These are phyloP conservation scores for Casuarina glauca DNA, from an alignment of 306 rosid genomes.

Conservation along the genomic window DNA sequence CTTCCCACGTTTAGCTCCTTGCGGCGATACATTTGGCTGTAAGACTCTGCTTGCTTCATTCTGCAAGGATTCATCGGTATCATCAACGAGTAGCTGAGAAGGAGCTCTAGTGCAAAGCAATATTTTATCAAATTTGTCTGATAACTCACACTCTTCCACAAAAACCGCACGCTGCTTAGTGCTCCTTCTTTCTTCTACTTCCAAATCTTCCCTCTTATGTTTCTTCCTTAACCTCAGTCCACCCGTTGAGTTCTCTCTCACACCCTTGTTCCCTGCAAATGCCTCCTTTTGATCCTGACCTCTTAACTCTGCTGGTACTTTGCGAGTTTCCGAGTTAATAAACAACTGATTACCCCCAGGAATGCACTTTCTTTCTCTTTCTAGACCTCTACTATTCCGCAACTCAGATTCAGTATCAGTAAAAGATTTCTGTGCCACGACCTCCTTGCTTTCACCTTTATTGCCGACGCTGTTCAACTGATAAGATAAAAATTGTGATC, in stretches of 20 bases:
- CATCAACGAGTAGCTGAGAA: neutral
- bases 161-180: conserved; percentile 41
- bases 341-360: neutral
- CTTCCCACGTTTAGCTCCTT: too few species aligned
- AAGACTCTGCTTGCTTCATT: neutral
- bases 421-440: too few species aligned
- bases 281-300: too few species aligned
- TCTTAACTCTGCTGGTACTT: too few species aligned
- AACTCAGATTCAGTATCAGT: neutral
- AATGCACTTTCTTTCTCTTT: neutral
- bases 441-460: too few species aligned
- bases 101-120: conserved; percentile 27
- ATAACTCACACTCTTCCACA: conserved; percentile 29
- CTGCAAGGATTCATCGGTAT: conserved; percentile 11
- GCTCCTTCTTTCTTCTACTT: conserved; percentile 5
- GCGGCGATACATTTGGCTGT: too few species aligned
- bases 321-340: too few species aligned
- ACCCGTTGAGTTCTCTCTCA: neutral
- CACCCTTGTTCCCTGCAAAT: neutral
- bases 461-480: too few species aligned
- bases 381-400: neutral
- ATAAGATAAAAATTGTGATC: too few species aligned
- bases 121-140: conserved; percentile 41
- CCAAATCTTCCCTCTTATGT: conserved; percentile 37
- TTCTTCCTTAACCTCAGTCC: conserved; percentile 25